These are phyloP conservation scores for Serpula lacrymans DNA, from an alignment of 768 basidiomycete genomes.

Conservation along the genomic window DNA sequence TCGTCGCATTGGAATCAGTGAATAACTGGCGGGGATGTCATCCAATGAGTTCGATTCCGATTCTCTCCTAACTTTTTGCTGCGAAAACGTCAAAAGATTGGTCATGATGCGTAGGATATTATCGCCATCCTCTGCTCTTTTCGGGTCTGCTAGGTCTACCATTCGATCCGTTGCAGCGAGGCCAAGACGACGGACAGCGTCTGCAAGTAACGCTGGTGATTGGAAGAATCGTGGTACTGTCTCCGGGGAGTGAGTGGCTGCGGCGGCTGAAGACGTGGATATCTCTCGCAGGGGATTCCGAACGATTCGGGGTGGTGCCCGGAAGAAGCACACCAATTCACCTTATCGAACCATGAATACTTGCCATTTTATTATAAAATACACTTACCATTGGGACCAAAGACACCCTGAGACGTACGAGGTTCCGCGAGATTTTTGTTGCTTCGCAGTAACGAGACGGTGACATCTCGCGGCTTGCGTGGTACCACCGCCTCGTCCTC, in stretches of 20 bases:
- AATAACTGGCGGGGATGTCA: constrained; percentile 25
- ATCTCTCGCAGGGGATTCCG: constrained; percentile 49
- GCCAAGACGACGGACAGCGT: constrained; percentile 65
- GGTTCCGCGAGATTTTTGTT: constrained; percentile 83
- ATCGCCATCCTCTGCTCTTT: constrained; percentile 46
- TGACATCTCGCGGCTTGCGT: constrained; percentile 45
- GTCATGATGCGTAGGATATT: constrained; percentile 77
- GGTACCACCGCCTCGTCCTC: constrained; percentile 50
- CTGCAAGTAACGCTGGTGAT: constrained; percentile 67
- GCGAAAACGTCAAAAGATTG: constrained; percentile 63
- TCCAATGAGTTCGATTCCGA: constrained; percentile 40
- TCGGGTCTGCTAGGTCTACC: constrained; percentile 31
- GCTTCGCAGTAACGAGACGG: constrained; percentile 53
- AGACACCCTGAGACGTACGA: constrained; percentile 81
- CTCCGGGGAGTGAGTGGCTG: constrained; percentile 19
- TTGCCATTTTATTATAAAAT: background rate
- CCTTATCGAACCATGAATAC: constrained; percentile 42
- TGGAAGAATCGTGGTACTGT: constrained; percentile 40
- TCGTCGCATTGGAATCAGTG: constrained; percentile 42
- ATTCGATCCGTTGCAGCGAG: constrained; percentile 59
- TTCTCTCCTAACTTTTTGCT: constrained; percentile 35
- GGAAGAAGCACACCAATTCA: constrained; percentile 84
- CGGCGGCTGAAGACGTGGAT: constrained; percentile 40
- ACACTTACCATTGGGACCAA: constrained; percentile 78
- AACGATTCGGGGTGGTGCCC: constrained; percentile 68